These are phyloP conservation scores for Lyophyllum semitale DNA, from an alignment of 768 basidiomycete species.

Conservation along the genomic window DNA sequence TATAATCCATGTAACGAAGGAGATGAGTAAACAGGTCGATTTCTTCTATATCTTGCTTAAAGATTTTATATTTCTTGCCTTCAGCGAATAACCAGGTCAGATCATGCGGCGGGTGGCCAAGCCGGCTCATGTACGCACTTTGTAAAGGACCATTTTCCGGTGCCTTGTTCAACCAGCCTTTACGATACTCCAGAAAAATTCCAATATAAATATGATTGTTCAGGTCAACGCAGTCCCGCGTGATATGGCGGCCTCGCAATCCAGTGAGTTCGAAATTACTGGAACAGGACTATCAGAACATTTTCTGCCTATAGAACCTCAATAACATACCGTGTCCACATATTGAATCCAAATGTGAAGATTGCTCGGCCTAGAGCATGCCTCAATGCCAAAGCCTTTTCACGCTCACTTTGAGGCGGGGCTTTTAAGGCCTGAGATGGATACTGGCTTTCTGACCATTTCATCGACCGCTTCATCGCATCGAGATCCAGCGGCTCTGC, in stretches of 20 bases:
- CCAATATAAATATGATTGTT: background rate
- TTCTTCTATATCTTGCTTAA: background rate
- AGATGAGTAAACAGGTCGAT: background rate
- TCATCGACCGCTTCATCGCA: slow-evolving; percentile 15
- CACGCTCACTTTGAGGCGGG: background rate
- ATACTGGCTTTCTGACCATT: slow-evolving; percentile 1
- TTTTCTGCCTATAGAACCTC: background rate
- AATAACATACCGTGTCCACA: slow-evolving; percentile 17
- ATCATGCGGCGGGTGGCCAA: background rate
- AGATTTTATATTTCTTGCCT: background rate
- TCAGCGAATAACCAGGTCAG: background rate
- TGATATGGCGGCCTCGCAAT: background rate
- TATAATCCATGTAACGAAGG: slow-evolving; percentile 11
- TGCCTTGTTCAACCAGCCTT: no score
- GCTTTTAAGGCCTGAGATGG: slow-evolving; percentile 1
- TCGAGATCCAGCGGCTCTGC: slow-evolving; percentile 22
- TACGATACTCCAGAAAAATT: no score
- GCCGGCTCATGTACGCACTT: background rate
- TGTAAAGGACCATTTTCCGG: background rate
- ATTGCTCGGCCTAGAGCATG: slow-evolving; percentile 19
- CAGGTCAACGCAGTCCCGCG: background rate
- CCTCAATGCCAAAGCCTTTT: slow-evolving; percentile 7
- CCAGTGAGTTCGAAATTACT: background rate
- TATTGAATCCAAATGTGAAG: slow-evolving; percentile 7
- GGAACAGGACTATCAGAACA: background rate